Conservation (phyloP, 805 yeast genomes). For the Candida hispaniensis region DNA sequence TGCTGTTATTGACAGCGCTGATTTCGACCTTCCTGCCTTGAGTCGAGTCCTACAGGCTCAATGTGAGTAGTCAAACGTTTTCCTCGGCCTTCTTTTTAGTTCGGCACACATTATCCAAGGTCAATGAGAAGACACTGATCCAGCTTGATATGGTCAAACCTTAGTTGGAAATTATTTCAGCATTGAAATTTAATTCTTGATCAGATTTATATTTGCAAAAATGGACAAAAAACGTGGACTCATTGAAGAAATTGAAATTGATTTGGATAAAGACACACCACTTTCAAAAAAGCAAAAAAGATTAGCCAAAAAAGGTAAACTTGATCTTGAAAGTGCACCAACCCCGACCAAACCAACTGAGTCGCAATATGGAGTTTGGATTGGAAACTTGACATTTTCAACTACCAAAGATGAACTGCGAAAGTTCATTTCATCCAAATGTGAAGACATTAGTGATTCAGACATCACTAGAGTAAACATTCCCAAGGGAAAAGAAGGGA, state of each 20-base stretch:
- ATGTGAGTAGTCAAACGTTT: no score
- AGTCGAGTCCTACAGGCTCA: no score
- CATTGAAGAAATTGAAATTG: constrained; percentile 33
- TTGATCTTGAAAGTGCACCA: constrained; percentile 23
- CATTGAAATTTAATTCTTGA: no score
- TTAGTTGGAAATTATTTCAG: no score
- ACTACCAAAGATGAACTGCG: constrained; percentile 65
- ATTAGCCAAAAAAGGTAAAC: constrained; percentile 54
- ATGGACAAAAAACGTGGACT: constrained; percentile 5
- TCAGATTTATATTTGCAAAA: no score
- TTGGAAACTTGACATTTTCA: constrained; percentile 83
- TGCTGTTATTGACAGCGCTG: no score
- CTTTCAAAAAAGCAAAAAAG: constrained; percentile 87
- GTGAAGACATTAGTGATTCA: constrained; percentile 34
- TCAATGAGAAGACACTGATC: no score
- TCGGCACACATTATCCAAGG: no score
- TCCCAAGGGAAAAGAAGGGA: constrained; percentile 53
- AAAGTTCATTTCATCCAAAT: constrained; percentile 50
- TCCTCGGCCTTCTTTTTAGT: no score
- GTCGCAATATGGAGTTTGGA: constrained; percentile 75
- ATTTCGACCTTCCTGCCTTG: no score
- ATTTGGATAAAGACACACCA: constrained; percentile 54
- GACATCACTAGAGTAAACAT: constrained; percentile 69
- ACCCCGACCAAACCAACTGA: constrained; percentile 22
- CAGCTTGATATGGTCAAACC: no score